Base-by-base conservation (phyloP, 306 rosid species). In the Prunus fruticosa region DNA sequence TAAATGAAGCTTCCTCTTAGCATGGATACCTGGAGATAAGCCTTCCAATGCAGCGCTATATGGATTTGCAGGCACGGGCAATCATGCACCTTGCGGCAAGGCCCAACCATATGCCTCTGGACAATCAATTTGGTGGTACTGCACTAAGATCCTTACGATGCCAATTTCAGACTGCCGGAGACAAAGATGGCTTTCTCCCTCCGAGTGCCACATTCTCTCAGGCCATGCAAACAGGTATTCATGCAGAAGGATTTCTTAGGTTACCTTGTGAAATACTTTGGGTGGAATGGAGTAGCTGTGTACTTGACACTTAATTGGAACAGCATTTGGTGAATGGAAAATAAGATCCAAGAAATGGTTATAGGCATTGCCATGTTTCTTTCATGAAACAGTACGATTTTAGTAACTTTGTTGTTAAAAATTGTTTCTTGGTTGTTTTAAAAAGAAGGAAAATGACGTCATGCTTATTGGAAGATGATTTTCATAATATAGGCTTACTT, bases 71-170 rank as follows among this genome's bases (percentile, higher is more conserved):
- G 99, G 99, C 99, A 80, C 95, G 18, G 41, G 79, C 84, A 70
- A 96, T 96, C 83, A 91, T 92, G 97, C 93, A 91, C 71, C 89
- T 96, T 22, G 99, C 99, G 41, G 86, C 96, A 8, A 86, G 88
- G 82, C 97, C 99, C 8, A 46, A 85, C 64, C 85, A 79, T 51
- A 68, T 82, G 43, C 81, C 81, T 63, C 83, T 81, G 50, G 91
- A 94, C 60, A 89, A 84, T 70, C 79, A 84, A 23, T 27, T 74
- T 82, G 85, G 82, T 82, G 88, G 85, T 78, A 75, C 79, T 78
- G 76, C 90, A 71, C 72, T 76, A 73, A 81, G 89, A 83, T 67
- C 96, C 73, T 82, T 86, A 73, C 86, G 88, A 51, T 83, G 84
- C 79, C 85, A 76, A 77, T 65, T 84, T 67, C 86, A 79, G 11